These are phyloP conservation scores for Lavandula angustifolia DNA, from an alignment of 257 asterid species.

Conservation along the genomic window DNA sequence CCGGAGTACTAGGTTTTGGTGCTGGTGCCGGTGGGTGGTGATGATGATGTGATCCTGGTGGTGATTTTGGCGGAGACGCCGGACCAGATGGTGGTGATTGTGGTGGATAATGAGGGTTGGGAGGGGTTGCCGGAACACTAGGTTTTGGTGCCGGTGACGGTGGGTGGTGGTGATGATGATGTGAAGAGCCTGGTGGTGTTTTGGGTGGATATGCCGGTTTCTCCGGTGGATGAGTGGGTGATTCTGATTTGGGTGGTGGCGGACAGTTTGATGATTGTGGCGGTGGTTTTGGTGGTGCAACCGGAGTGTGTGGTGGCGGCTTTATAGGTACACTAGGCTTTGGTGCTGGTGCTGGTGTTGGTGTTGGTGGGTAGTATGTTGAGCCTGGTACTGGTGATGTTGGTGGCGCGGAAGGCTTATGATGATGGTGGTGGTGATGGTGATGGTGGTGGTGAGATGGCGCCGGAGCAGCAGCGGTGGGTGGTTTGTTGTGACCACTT, in stretches of 20 bases:
- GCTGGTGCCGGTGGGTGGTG: slow-evolving; percentile 19
- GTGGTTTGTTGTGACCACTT: slow-evolving; percentile 29
- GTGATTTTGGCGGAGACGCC: slow-evolving; percentile 2
- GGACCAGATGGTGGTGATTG: slow-evolving; percentile 9
- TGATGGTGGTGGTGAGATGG: slow-evolving; percentile 11
- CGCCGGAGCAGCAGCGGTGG: slow-evolving; percentile 35
- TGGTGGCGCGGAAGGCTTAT: slow-evolving; percentile 29
- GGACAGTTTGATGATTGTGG: slow-evolving; percentile 26
- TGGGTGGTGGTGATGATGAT: neutral
- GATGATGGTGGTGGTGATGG: slow-evolving; percentile 19
- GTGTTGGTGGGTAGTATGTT: slow-evolving; percentile 25
- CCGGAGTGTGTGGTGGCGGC: slow-evolving; percentile 27
- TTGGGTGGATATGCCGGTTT: slow-evolving; percentile 21
- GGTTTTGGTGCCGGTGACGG: slow-evolving; percentile 28
- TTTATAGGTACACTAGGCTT: slow-evolving; percentile 20
- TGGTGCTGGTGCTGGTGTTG: slow-evolving; percentile 27
- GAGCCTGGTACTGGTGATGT: slow-evolving; percentile 9
- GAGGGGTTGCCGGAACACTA: slow-evolving; percentile 18
- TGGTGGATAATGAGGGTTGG: slow-evolving; percentile 28
- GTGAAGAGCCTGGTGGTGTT: neutral
- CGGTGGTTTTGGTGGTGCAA: slow-evolving; percentile 21
- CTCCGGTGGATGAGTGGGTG: slow-evolving; percentile 15
- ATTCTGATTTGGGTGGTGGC: slow-evolving; percentile 11
- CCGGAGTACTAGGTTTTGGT: slow-evolving; percentile 15
- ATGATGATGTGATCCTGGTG: neutral